Evolutionary conservation across 768 basidiomycete genomes (phyloP).

Genomic region (Chalciporus pseudorubinellus): DNA sequence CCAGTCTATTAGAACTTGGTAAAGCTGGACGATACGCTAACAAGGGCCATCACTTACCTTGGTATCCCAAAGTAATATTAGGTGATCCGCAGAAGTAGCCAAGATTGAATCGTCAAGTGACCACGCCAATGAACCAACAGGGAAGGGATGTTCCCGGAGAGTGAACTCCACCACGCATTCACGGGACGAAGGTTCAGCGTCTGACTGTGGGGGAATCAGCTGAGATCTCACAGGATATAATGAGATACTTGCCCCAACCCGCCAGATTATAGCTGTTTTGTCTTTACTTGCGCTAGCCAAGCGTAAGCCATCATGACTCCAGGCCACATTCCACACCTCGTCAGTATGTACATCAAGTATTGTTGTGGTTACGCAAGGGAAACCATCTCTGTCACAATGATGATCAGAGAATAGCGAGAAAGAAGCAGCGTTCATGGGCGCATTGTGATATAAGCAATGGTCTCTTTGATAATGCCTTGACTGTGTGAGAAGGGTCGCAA

Average conservation of each 20-base stretch:
- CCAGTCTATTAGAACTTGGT: constrained; percentile 56
- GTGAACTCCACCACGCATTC: constrained; percentile 60
- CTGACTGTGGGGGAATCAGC: constrained; percentile 34
- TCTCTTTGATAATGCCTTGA: constrained; percentile 77
- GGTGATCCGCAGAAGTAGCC: constrained; percentile 77
- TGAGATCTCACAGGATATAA: constrained; percentile 2
- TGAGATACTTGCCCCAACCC: constrained; percentile 61
- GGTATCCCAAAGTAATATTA: constrained; percentile 87
- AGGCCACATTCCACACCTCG: constrained; percentile 95
- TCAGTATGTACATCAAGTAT: constrained; percentile 84
- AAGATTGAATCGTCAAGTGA: constrained; percentile 85
- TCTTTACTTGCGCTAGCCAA: constrained; percentile 91
- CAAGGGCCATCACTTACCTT: constrained; percentile 50
- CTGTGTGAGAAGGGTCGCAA: constrained; percentile 82
- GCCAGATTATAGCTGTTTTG: constrained; percentile 87
- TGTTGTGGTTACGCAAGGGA: constrained; percentile 83
- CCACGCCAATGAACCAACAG: constrained; percentile 87
- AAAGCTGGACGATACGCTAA: constrained; percentile 2
- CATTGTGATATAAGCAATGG: constrained; percentile 85
- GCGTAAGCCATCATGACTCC: constrained; percentile 85
- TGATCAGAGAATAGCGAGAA: constrained; percentile 91
- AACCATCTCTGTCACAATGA: constrained; percentile 72
- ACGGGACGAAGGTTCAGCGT: constrained; percentile 47
- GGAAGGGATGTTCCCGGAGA: constrained; percentile 73
- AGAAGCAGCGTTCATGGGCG: constrained; percentile 49